Evolutionary conservation across 2,329 filamentous ascomycete genomes (phyloP).

Genomic region (Rhynchosporium agropyri): DNA sequence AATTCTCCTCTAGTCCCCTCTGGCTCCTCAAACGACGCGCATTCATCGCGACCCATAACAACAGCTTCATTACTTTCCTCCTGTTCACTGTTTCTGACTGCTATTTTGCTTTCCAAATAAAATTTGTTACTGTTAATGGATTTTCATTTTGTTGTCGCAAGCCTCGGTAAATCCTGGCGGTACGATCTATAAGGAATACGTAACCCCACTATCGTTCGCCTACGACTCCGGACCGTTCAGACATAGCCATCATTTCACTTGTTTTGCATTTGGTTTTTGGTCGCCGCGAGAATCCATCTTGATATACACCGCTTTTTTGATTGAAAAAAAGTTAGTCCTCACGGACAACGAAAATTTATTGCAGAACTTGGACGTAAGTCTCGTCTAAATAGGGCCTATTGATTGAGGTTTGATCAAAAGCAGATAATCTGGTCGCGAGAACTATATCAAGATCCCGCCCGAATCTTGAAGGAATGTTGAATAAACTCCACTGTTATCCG

Average conservation of each 20-base stretch:
- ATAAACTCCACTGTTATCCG: conserved; percentile 24
- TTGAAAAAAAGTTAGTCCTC: conserved; percentile 33
- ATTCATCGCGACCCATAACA: conserved; percentile 30
- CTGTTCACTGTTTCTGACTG: conserved; percentile 24
- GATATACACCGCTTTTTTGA: conserved; percentile 26
- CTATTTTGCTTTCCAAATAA: conserved; percentile 23
- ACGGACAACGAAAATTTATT: conserved; percentile 29
- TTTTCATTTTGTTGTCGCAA: conserved; percentile 30
- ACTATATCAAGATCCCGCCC: conserved; percentile 22
- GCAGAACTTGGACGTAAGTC: conserved; percentile 29
- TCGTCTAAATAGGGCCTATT: conserved; percentile 13
- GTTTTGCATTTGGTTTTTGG: conserved; percentile 26
- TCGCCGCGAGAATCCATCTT: conserved; percentile 11
- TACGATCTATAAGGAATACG: conserved; percentile 29
- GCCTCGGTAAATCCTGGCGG: conserved; percentile 37
- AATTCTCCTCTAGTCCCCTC: background rate
- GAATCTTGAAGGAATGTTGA: conserved; percentile 34
- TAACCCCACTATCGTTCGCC: conserved; percentile 28
- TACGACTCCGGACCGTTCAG: conserved; percentile 32
- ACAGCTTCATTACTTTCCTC: conserved; percentile 22
- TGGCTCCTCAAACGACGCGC: conserved; percentile 28
- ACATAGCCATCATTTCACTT: conserved; percentile 29
- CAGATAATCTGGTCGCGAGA: conserved; percentile 30
- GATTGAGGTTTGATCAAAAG: conserved; percentile 23
- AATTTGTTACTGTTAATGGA: conserved; percentile 26